Evolutionary conservation across 768 basidiomycete genomes (phyloP).

Genomic region (Tulasnella sp.): DNA sequence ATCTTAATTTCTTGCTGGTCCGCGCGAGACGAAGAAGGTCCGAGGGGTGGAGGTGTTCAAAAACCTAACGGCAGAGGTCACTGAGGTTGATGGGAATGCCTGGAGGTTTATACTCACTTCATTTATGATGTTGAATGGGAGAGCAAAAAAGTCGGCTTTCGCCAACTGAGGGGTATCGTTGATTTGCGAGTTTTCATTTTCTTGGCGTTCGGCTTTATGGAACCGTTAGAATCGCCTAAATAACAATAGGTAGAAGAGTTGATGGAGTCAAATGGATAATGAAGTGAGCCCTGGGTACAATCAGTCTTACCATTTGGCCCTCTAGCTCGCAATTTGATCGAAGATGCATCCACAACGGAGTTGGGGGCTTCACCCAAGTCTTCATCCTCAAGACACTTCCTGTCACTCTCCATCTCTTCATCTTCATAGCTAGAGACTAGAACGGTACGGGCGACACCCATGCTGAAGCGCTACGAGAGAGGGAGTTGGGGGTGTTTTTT

Average conservation of each 20-base stretch:
- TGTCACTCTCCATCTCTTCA: no score
- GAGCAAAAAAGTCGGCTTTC: background rate
- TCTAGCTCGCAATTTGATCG: no score
- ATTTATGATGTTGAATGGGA: background rate
- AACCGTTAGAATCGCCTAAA: background rate
- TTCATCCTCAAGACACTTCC: no score
- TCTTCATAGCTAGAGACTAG: no score
- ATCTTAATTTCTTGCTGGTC: slow-evolving; percentile 1
- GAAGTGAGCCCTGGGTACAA: no score
- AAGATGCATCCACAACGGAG: no score
- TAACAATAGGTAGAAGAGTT: background rate
- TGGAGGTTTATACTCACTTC: background rate
- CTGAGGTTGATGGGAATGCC: background rate
- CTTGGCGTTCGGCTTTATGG: background rate
- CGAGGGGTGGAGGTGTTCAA: slow-evolving; percentile 14
- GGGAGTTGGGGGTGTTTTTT: no score
- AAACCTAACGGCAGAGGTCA: background rate
- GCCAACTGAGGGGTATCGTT: background rate
- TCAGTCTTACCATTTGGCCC: no score
- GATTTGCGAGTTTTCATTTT: background rate
- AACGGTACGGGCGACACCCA: no score
- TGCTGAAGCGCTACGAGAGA: no score
- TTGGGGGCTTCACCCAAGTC: no score
- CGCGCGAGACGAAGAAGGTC: slow-evolving; percentile 20
- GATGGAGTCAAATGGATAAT: no score